Evolutionary conservation across 2,329 filamentous ascomycete species (phyloP).

Genomic region (Dichotomopilus funicola): DNA sequence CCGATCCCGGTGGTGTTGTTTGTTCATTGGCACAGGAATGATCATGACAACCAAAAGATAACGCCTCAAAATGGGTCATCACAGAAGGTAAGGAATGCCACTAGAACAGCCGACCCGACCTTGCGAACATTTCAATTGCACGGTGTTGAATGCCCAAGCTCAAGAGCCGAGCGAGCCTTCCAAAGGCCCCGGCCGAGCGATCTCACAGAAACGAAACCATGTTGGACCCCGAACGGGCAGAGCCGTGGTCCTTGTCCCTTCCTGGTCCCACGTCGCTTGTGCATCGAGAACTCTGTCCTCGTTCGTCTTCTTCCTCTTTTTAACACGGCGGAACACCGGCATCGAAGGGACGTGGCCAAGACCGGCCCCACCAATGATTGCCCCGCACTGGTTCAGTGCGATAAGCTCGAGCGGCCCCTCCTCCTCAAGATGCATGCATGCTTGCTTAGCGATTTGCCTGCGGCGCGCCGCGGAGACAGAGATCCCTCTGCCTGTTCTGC

Average conservation of each 20-base stretch:
- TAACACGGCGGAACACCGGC: background rate
- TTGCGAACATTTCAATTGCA: too few relatives aligned
- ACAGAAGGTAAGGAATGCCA: too few relatives aligned
- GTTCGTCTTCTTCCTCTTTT: background rate
- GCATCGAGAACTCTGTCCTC: background rate
- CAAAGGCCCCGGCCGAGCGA: too few relatives aligned
- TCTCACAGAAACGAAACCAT: background rate
- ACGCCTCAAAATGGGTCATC: too few relatives aligned
- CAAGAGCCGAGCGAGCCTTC: too few relatives aligned
- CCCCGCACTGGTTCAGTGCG: constrained; percentile 6
- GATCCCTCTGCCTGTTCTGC: background rate
- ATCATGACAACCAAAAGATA: too few relatives aligned
- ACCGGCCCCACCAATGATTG: constrained; percentile 15
- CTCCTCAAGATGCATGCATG: background rate
- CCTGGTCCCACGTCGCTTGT: too few relatives aligned
- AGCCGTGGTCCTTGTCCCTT: background rate
- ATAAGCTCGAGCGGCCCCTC: constrained; percentile 19
- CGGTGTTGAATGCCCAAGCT: too few relatives aligned
- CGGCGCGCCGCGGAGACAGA: background rate
- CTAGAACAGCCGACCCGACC: too few relatives aligned
- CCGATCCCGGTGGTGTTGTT: too few relatives aligned
- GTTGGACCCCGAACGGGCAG: constrained; percentile 3
- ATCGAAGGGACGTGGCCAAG: background rate
- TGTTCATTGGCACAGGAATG: too few relatives aligned
- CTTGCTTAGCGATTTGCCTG: constrained; percentile 19